Percentiles rank a stretch among this genome's conserved stretches.
These are phyloP conservation scores for Malassezia arunalokei DNA, from an alignment of 1,284 basidiomycete species.

Conservation along the genomic window DNA sequence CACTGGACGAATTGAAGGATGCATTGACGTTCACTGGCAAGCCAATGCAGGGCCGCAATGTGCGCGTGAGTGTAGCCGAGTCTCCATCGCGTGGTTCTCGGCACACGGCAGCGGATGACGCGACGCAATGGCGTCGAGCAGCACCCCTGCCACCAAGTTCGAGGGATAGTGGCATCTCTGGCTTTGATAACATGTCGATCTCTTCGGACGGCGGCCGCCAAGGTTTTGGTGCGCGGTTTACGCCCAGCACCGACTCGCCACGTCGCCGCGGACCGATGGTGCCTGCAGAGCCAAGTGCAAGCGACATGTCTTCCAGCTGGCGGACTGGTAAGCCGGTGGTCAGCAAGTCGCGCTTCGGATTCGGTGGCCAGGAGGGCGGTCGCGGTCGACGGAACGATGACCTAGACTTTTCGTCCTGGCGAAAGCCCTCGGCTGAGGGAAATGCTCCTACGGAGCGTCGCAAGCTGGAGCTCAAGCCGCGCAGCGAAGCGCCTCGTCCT, in stretches of 20 bases:
- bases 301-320: conserved; percentile 39
- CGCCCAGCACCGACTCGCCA: conserved; percentile 15
- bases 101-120: conserved; percentile 48
- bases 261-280: conserved; percentile 23
- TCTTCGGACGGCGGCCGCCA: conserved; percentile 27
- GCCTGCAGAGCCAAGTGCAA: conserved; percentile 29
- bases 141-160: conserved; percentile 55
- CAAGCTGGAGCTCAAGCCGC: conserved; percentile 43
- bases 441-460: conserved; percentile 26
- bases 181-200: conserved; percentile 43
- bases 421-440: conserved; percentile 22
- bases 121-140: conserved; percentile 67
- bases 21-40: conserved; percentile 49
- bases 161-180: conserved; percentile 14
- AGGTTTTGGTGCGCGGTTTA: conserved; percentile 40
- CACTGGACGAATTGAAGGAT: conserved; percentile 68
- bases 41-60: conserved; percentile 60
- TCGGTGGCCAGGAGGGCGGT: conserved; percentile 23
- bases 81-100: conserved; percentile 52
- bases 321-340: conserved; percentile 39
- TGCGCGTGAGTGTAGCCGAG: conserved; percentile 89
- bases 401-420: conserved; percentile 25
- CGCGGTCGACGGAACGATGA: conserved; percentile 8
- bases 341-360: conserved; percentile 30
- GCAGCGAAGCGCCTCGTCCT: conserved; percentile 53